Evolutionary conservation across 352 stramenopile species (phyloP), one percentile per base, ranked within the genome.

Genomic region (Phytopythium boreale): DNA sequence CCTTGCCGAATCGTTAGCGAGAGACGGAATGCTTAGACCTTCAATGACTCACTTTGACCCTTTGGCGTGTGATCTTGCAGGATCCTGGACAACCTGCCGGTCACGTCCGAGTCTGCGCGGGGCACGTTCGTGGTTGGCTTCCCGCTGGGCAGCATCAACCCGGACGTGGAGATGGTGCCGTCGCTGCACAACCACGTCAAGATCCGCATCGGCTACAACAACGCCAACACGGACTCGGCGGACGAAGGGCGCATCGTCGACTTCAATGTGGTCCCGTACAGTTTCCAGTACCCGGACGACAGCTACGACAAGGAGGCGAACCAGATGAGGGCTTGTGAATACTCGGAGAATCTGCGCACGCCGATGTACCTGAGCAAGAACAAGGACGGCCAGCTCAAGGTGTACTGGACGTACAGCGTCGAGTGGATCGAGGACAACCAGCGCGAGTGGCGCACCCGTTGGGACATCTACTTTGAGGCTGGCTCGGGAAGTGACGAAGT

Each of bases 131-230:
- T 80, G 20, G 83, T 96, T 8, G 90, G 90, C 14, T 98, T 96
- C 70, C 84, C 89, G 37, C 70, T 98, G 5, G 92, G 92, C 39
- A 96, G 75, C 69, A 97, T 90, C 57, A 97, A 96, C 64, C 84
- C 90, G 9, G 86, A 98, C 56, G 81, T 91, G 49, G 90, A 97
- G 53, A 93, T 97, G 64, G 92, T 97, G 51, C 87, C 87, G 56
- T 86, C 77, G 70, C 75, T 99, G 4, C 93, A 99, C 83, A 99
- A 99, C 84, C 98, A 99, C 85, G 88, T 99, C 24, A 98, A 98
- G 76, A 99, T 99, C 76, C 92, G 97, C 62, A 96, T 99, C 61
- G 89, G 96, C 60, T 99, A 99, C 76, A 98, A 99, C 79, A 89
- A 89, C 52, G 72, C 78, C 36, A 86, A 69, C 62, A 80, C 65